Conservation (phyloP, 2,329 filamentous ascomycete species). For the Byssothecium circinans region DNA sequence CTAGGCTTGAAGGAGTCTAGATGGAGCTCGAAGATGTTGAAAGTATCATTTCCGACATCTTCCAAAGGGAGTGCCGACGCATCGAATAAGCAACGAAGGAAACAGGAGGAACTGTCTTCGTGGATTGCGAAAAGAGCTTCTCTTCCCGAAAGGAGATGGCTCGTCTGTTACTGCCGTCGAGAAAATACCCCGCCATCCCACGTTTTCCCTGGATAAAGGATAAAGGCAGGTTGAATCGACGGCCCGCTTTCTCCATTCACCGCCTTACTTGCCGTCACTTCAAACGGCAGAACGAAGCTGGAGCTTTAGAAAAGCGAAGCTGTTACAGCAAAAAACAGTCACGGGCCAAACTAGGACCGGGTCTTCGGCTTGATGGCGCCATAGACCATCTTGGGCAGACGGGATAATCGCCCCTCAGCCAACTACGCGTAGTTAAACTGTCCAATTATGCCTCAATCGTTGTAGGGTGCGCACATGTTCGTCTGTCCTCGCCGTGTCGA, state of each 20-base stretch:
- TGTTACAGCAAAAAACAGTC: conserved; percentile 10
- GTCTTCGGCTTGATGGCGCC: conserved; percentile 18
- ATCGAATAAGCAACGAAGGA: background rate
- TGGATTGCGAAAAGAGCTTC: background rate
- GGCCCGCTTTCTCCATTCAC: conserved; percentile 41
- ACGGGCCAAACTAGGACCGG: conserved; percentile 16
- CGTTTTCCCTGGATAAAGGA: conserved; percentile 24
- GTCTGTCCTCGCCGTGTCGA: conserved; percentile 30
- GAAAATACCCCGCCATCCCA: conserved; percentile 1
- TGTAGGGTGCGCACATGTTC: conserved; percentile 28
- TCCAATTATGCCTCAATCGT: conserved; percentile 23
- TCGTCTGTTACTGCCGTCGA: conserved; percentile 19
- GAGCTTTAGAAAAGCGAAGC: conserved; percentile 26
- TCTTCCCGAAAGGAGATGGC: conserved; percentile 9
- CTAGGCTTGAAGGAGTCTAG: conserved; percentile 1
- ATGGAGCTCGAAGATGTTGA: background rate
- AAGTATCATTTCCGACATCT: conserved; percentile 14
- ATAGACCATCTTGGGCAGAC: conserved; percentile 25
- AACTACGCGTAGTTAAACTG: conserved; percentile 17
- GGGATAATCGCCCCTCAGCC: conserved; percentile 23
- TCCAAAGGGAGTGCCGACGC: background rate
- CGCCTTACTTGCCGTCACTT: conserved; percentile 30
- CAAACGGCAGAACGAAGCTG: conserved; percentile 34
- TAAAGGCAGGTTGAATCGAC: conserved; percentile 39
- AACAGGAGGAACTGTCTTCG: background rate